Evolutionary conservation across 2,329 filamentous ascomycete species (phyloP), one percentile per base, ranked within the genome.

Genomic region (Beauveria pseudobassiana): DNA sequence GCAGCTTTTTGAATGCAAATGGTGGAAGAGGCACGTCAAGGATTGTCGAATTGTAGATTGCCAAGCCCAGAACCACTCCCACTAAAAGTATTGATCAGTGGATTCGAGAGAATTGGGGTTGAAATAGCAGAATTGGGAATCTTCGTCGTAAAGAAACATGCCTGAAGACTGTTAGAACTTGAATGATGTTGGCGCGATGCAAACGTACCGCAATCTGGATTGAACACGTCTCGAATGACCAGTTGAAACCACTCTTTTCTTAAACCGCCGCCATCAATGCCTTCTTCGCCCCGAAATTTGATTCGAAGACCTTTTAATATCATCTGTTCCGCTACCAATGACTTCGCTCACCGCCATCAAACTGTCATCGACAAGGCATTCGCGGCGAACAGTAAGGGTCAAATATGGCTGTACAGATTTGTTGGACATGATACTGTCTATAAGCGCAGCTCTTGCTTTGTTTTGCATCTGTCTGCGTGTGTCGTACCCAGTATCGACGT

Each of bases 241-340:
- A 96, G 82, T 56, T 96, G 76, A 71, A 97, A 97, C 93, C 93
- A 97, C 75, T 97, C 93, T 73, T 97, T 97, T 62, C 91, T 86
- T 61, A 96, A 79, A 0, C 93, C 93, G 43, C 93, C 93, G 5
- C 89, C 91, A 76, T 97, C 93, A 56, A 96, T 87, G 5, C 93
- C 93, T 74, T 97, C 93, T 75, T 97, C 93, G 38, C 91, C 92
- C 38, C 83, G 80, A 67, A 97, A 97, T 63, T 89, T 87, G 63
- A 97, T 95, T 20, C 89, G 86, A 30, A 97, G 77, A 0, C 89
- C 90, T 72, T 96, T 96, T 96, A 72, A 96, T 87, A 65, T 96
- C 92, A 68, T 93, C 90, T 59, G 87, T 84, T 14, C 89, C 86
- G 59, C 87, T 86, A 16, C 91, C 90, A 59, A 96, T 87, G 26